Evolutionary conservation across 768 basidiomycete species (phyloP).

Genomic region (Panellus pusillus): DNA sequence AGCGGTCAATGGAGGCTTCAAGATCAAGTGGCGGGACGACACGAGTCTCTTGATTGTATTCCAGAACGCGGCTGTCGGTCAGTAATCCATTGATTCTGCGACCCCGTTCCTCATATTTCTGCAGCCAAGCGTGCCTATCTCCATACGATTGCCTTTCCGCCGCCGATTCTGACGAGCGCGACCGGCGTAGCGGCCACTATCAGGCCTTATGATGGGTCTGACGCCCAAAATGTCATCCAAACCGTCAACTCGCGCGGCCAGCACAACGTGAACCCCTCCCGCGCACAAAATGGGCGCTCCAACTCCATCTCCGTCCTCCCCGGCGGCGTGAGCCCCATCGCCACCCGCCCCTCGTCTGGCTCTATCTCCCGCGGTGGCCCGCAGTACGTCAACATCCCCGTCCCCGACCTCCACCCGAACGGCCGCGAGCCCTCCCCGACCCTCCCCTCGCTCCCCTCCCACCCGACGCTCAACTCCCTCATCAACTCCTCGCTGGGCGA

Average conservation of each 20-base stretch:
- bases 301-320: constrained; percentile 67
- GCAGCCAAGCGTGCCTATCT: constrained; percentile 96
- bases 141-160: constrained; percentile 81
- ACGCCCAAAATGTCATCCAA: constrained; percentile 85
- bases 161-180: constrained; percentile 58
- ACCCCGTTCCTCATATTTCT: constrained; percentile 6
- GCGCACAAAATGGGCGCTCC: constrained; percentile 71
- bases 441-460: constrained; percentile 75
- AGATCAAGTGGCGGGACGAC: constrained; percentile 99
- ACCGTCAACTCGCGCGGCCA: constrained; percentile 75
- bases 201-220: constrained; percentile 91
- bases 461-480: constrained; percentile 82
- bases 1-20: constrained; percentile 83
- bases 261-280: constrained; percentile 61
- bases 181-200: constrained; percentile 61
- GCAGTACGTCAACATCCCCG: constrained; percentile 34
- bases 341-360: constrained; percentile 23
- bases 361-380: constrained; percentile 38
- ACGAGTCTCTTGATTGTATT: constrained; percentile 95
- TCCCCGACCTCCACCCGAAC: constrained; percentile 51
- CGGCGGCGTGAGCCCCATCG: constrained; percentile 43
- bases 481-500: constrained; percentile 72
- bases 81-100: constrained; percentile 35
- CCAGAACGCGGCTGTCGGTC: constrained; percentile 84
- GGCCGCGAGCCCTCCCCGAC: constrained; percentile 80